Evolutionary conservation across 495 filamentous ascomycete genomes (phyloP), one percentile per base, ranked within the genome.

Genomic region (Hyphodiscus hymeniophilus): DNA sequence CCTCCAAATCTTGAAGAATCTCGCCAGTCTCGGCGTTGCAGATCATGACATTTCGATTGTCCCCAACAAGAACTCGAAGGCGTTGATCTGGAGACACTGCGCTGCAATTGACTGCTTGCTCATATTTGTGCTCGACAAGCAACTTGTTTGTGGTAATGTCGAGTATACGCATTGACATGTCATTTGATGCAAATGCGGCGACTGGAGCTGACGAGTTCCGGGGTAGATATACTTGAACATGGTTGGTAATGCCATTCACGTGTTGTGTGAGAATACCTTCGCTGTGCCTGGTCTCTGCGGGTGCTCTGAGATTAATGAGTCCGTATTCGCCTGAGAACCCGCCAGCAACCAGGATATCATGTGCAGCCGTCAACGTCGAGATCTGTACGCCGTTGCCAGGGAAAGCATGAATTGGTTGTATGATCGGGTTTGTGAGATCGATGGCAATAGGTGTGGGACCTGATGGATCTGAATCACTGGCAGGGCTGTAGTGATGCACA

Each of bases 121-220:
- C 66, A 47, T 82, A 85, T 42, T 68, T 66, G 50, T 81, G 72
- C 32, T 74, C 66, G 13, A 70, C 68, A 5, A 82, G 65, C 59
- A 89, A 84, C 15, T 62, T 75, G 60, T 87, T 81, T 7, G 81
- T 82, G 43, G 66, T 65, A 48, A 82, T 73, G 61, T 95, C 87
- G 31, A 97, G 68, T 38, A 85, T 69, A 16, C 91, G 84, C 34
- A 95, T 74, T 7, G 76, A 71, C 23, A 67, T 67, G 65, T 96
- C 91, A 58, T 96, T 96, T 6, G 86, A 90, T 30, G 83, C 81
- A 64, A 96, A 89, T 15, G 85, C 80, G 12, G 80, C 86, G 22
- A 78, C 64, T 13, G 87, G 85, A 6, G 70, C 66, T 15, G 74
- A 71, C 13, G 71, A 79, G 16, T 68, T 68, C 30, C 89, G 80